These are phyloP conservation scores for Digitaria exilis DNA, from an alignment of 202 grass and related monocot genomes.

Conservation along the genomic window DNA sequence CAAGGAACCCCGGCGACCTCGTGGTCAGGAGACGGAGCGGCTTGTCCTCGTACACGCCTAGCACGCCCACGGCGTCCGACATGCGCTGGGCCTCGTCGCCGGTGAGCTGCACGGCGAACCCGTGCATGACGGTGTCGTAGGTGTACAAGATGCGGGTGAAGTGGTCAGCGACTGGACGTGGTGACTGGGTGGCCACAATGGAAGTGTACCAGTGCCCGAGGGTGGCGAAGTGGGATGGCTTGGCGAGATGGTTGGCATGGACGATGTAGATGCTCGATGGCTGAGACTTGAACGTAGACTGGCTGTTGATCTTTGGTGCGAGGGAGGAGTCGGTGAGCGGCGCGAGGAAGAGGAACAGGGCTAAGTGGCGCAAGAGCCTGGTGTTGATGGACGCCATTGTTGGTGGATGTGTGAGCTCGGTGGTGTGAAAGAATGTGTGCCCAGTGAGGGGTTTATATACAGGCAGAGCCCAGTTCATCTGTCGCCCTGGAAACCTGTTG, in stretches of 20 bases:
- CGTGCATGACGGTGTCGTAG: constrained; percentile 50
- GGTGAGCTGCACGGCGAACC: constrained; percentile 47
- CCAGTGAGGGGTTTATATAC: constrained; percentile 14
- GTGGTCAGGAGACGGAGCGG: constrained; percentile 37
- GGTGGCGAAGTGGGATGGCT: constrained; percentile 40
- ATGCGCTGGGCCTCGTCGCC: constrained; percentile 35
- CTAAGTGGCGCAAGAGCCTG: background rate
- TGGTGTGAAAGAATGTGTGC: background rate
- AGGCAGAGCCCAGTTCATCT: background rate
- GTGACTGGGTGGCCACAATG: constrained; percentile 38
- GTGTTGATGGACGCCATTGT: constrained; percentile 24
- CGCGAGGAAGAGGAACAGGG: background rate
- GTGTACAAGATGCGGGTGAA: constrained; percentile 53
- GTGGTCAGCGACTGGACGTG: no score
- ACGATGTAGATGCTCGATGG: constrained; percentile 45
- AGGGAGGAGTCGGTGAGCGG: background rate
- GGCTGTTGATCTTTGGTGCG: background rate
- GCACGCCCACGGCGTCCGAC: constrained; percentile 19
- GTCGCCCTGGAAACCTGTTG: background rate
- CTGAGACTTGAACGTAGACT: background rate
- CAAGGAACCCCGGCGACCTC: constrained; percentile 52
- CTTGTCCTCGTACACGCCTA: constrained; percentile 25
- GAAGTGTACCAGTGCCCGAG: constrained; percentile 55
- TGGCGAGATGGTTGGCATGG: constrained; percentile 39
- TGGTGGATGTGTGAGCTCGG: constrained; percentile 11